phyloP scores from a whole-genome alignment of 306 rosid genomes.

The Acacia confusa region DNA sequence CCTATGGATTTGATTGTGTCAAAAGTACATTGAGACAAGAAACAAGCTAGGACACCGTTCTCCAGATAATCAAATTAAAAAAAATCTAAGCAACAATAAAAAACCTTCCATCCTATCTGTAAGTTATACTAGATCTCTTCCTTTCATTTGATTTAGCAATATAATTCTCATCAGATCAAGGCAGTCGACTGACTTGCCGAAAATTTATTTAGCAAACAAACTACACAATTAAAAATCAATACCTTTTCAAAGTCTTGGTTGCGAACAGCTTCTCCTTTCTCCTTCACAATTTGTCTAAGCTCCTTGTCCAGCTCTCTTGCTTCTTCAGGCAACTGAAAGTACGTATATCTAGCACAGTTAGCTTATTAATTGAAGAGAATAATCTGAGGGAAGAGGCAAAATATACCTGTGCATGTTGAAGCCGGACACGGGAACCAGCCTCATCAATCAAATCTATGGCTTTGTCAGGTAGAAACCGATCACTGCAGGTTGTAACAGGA shows the following conservation, averaged over 20 bases:
- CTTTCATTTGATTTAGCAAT: neutral
- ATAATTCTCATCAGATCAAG: neutral
- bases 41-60: conserved; percentile 7
- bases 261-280: conserved; percentile 88
- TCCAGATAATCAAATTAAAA: conserved; percentile 18
- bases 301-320: conserved; percentile 89
- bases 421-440: conserved; percentile 95
- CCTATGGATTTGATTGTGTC: neutral
- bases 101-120: neutral
- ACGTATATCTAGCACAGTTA: conserved; percentile 27
- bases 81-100: neutral
- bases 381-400: neutral
- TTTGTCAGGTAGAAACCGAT: conserved; percentile 92
- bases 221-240: neutral
- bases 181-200: neutral
- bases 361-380: conserved; percentile 1
- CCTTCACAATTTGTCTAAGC: conserved; percentile 85
- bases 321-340: conserved; percentile 83
- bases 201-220: neutral
- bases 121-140: neutral
- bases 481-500: conserved; percentile 52
- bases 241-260: conserved; percentile 98
- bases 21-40: neutral
- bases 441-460: conserved; percentile 96
- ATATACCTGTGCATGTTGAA: conserved; percentile 89